A percentile compares a stretch with the other conserved stretches of the same genome.
Evolutionary conservation across 176 grass and related monocot species (phyloP).

Genomic region (Themeda triandra): DNA sequence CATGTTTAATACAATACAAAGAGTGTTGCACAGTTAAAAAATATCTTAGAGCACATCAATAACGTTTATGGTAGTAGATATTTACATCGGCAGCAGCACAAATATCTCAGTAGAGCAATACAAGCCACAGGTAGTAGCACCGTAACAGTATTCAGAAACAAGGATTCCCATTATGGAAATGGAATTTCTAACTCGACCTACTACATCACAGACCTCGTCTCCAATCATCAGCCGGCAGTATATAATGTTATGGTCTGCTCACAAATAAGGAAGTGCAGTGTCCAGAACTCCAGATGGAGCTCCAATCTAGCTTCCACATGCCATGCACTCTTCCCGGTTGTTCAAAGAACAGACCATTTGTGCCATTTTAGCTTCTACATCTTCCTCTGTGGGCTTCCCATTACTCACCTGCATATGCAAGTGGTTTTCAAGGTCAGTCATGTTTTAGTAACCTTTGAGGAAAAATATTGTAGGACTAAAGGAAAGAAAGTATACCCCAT

Average conservation of each 20-base stretch:
- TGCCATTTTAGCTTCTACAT: constrained; percentile 85
- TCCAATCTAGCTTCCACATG: constrained; percentile 81
- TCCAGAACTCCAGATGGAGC: not conserved
- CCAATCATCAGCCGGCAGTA: constrained; percentile 24
- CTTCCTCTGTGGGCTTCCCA: constrained; percentile 40
- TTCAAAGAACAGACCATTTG: constrained; percentile 94
- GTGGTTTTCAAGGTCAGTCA: not conserved
- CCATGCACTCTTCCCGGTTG: constrained; percentile 84
- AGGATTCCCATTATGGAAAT: not conserved
- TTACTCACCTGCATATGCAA: constrained; percentile 33
- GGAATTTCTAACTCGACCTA: not conserved
- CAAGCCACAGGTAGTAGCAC: not conserved
- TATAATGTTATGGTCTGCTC: constrained; percentile 22
- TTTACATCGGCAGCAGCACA: constrained; percentile 32
- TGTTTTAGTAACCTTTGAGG: not conserved
- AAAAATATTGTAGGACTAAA: not conserved
- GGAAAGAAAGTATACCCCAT: not conserved
- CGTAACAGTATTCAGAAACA: not conserved
- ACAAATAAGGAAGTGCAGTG: not conserved
- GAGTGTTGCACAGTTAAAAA: not conserved
- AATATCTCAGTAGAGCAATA: constrained; percentile 5
- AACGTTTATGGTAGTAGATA: constrained; percentile 7
- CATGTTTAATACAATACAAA: no score
- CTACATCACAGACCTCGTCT: not conserved
- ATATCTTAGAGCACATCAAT: no score